Conservation (phyloP, 2,329 filamentous ascomycete species). For the Neocatenulostroma microsporum region DNA sequence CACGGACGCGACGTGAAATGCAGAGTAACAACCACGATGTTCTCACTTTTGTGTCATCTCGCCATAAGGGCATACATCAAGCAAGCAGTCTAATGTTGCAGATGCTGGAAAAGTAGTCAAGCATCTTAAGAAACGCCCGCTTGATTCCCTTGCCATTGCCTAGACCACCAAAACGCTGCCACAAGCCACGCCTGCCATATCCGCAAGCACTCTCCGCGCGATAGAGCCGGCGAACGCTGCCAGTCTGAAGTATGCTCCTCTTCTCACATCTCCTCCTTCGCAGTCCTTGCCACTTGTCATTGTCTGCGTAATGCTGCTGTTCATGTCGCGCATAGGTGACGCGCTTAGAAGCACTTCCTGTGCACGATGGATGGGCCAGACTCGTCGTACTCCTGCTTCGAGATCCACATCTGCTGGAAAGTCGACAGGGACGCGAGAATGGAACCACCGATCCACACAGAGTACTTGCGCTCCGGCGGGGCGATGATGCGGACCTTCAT, state of each 20-base stretch:
- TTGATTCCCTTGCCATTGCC: too few relatives aligned
- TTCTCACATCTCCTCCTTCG: too few relatives aligned
- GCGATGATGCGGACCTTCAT: constrained; percentile 99
- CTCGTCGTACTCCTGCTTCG: constrained; percentile 99
- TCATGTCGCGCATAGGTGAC: too few relatives aligned
- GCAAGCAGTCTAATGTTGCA: constrained; percentile 9
- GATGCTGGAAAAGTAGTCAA: constrained; percentile 10
- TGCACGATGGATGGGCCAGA: constrained; percentile 98
- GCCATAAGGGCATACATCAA: constrained; percentile 15
- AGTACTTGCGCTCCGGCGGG: constrained; percentile 99
- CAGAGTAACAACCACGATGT: too few relatives aligned
- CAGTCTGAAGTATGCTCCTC: too few relatives aligned
- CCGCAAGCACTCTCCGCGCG: too few relatives aligned
- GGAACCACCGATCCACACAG: constrained; percentile 99
- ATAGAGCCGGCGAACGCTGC: too few relatives aligned
- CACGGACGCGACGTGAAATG: too few relatives aligned
- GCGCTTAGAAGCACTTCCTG: constrained; percentile 99
- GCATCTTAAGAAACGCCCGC: constrained; percentile 7
- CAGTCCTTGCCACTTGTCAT: too few relatives aligned
- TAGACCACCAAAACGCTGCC: too few relatives aligned
- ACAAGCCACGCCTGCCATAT: too few relatives aligned
- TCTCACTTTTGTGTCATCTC: constrained; percentile 4
- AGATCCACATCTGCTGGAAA: constrained; percentile 99
- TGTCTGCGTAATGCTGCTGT: too few relatives aligned
- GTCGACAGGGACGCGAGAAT: constrained; percentile 98